These are phyloP conservation scores for Stephania yunnanensis DNA, from an alignment of 164 flowering plant species.

Conservation along the genomic window DNA sequence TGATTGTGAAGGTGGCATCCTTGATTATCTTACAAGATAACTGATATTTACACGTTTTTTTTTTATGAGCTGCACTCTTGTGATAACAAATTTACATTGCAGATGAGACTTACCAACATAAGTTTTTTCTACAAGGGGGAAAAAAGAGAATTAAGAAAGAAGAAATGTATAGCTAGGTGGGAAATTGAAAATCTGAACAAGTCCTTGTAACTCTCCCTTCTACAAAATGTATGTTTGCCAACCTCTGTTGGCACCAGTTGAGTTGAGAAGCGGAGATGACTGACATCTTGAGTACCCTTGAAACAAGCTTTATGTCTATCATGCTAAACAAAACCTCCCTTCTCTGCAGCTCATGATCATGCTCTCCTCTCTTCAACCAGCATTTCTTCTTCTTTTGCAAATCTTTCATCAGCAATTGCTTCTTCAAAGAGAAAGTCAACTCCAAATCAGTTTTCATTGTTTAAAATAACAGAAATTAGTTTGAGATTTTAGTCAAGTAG, in stretches of 20 bases:
- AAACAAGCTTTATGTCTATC: conserved; percentile 44
- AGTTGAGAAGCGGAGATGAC: conserved; percentile 39
- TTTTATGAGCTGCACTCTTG: background rate
- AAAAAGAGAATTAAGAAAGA: too few species aligned
- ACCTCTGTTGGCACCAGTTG: conserved; percentile 51
- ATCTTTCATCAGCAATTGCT: conserved; percentile 36
- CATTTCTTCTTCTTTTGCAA: conserved; percentile 32
- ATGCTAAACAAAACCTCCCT: conserved; percentile 27
- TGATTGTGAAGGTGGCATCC: background rate
- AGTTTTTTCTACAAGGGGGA: background rate
- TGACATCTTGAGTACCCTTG: conserved; percentile 41
- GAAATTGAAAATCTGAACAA: conserved; percentile 22
- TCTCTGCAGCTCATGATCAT: conserved; percentile 23
- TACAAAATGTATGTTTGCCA: conserved; percentile 25
- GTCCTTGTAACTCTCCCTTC: conserved; percentile 23
- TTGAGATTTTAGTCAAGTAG: background rate
- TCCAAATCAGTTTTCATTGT: background rate
- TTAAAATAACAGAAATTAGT: background rate
- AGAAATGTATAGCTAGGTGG: conserved; percentile 15
- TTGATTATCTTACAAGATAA: background rate
- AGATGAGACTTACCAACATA: background rate
- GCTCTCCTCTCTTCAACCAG: conserved; percentile 30
- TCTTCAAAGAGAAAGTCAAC: conserved; percentile 20
- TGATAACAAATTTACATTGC: background rate
- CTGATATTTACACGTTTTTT: background rate